Evolutionary conservation across 768 basidiomycete genomes (phyloP), one percentile per base, ranked within the genome.

Genomic region (Mycena leptocephala): DNA sequence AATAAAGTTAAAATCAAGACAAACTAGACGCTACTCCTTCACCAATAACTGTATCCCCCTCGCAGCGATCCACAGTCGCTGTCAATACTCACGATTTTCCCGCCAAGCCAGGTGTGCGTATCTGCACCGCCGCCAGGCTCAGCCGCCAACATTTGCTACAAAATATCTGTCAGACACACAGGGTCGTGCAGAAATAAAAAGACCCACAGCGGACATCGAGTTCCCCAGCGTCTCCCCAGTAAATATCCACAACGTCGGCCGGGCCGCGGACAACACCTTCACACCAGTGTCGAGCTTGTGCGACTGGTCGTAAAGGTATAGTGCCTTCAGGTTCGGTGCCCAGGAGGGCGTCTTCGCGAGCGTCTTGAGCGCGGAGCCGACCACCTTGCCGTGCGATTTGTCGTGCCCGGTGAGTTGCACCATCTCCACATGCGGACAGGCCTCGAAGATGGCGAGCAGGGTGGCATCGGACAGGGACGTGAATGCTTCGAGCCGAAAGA

Each of bases 401-500:
- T 75, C 74, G 48, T 66, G 51, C 13, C 63, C 69, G 3, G 53
- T 51, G 43, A 71, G 48, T 18, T 71, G 65, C 1, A 76, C 22
- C 75, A 71, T 46, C 58, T 76, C 75, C 14, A 67, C 67, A 10
- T 16, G n/a, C 9, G 64, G 70, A 14, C 75, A 71, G 4, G 46
- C 39, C 64, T 71, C 56, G 68, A 76, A 71, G 24, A 76, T 76
- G 14, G 75, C 69, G 59, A 62, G 48, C 63, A 75, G 64, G 16
- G 63, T 67, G 56, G 37, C 46, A 26, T 76, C 75, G 18, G 64
- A 66, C 11, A 76, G 64, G 10, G 37, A 59, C 1, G 56, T 53
- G 46, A 71, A 71, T 26, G 56, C 74, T 3, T 75, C 69, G 43
- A 75, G 74, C 6, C 63, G 39, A 37, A 71, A 66, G 64, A 76